Evolutionary conservation across 345 rosid species (phyloP), one percentile per base, ranked within the genome.

Genomic region (Lepidium aucheri): DNA sequence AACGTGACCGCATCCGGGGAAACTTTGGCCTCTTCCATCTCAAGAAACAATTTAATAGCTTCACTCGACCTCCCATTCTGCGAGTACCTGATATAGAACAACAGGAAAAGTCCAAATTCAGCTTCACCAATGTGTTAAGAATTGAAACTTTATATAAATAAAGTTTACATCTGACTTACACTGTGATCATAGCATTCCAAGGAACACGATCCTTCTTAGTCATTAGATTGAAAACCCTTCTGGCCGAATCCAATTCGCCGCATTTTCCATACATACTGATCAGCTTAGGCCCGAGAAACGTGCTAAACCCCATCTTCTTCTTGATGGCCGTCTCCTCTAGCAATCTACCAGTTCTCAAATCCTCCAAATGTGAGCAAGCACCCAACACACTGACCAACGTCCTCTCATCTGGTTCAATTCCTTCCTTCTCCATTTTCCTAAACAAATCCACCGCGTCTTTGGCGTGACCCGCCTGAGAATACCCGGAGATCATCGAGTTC

Each of bases 401-500:
- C 85, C 81, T 89, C 79, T 92, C 97, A 65, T 74, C 85, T 17
- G 88, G 91, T 53, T 68, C 76, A 77, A 87, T 64, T 32, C 86
- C 95, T 32, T 70, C 74, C n/a, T 77, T 80, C 63, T 66, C 79
- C 98, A 92, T 87, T 55, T 65, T 55, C 70, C 60, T 49, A 79
- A 92, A 84, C 79, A 92, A 69, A 60, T 60, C 79, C 68, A 89
- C 77, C 0, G 95, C 91, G 8, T 92, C 84, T 20, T 32, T 73
- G 0, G 86, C 79, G 44, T 70, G 60, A 8, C 98, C 96, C 84
- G 76, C 80, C 60, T 79, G 77, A 22, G 89, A 77, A 69, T 87
- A 89, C 74, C 91, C 96, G 0, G 97, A 84, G 55, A 92, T 87
- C 95, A 92, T 87, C 5, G 97, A 89, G 75, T 87, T 87, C 98